Percentiles rank a stretch among this genome's conserved stretches.
These are phyloP conservation scores for Lophiotrema nucula DNA, from an alignment of 495 filamentous ascomycete species.

Conservation along the genomic window DNA sequence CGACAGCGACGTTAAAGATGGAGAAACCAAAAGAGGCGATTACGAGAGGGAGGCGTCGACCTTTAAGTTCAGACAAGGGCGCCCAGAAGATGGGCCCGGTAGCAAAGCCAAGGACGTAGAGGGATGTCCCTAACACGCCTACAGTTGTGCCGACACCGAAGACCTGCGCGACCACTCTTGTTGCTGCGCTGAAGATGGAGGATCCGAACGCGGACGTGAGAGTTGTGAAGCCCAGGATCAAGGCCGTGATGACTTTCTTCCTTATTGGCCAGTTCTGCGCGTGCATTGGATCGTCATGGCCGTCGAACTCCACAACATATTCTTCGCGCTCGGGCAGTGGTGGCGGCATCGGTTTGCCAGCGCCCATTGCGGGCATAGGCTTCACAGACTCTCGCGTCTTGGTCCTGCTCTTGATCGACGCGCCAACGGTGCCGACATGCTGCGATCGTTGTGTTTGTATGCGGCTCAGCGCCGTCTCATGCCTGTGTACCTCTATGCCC, in stretches of 20 bases:
- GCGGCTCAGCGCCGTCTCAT: slow-evolving; percentile 71
- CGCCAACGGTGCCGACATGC: slow-evolving; percentile 72
- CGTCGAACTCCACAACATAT: slow-evolving; percentile 86
- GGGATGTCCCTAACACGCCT: slow-evolving; percentile 62
- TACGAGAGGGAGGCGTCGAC: slow-evolving; percentile 69
- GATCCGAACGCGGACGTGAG: slow-evolving; percentile 71
- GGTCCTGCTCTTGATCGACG: slow-evolving; percentile 49
- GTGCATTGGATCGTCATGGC: slow-evolving; percentile 74
- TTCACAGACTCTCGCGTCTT: slow-evolving; percentile 50
- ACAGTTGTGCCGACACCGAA: slow-evolving; percentile 61
- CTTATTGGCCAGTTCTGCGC: slow-evolving; percentile 78
- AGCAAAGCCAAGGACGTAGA: slow-evolving; percentile 73
- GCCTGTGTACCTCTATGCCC: slow-evolving; percentile 55
- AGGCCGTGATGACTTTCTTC: slow-evolving; percentile 70
- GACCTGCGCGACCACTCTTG: slow-evolving; percentile 48
- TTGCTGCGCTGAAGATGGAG: slow-evolving; percentile 67
- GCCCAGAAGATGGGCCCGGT: slow-evolving; percentile 59
- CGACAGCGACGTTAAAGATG: slow-evolving; percentile 71
- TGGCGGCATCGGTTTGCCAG: slow-evolving; percentile 76
- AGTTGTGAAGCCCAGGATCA: slow-evolving; percentile 78
- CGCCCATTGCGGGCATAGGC: slow-evolving; percentile 62
- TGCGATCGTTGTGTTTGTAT: slow-evolving; percentile 74
- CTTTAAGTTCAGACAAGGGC: slow-evolving; percentile 76
- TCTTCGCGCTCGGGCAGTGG: slow-evolving; percentile 68
- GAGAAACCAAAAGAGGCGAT: slow-evolving; percentile 75